Evolutionary conservation across 179 eudicot species (phyloP).

Genomic region (Vitellaria paradoxa): DNA sequence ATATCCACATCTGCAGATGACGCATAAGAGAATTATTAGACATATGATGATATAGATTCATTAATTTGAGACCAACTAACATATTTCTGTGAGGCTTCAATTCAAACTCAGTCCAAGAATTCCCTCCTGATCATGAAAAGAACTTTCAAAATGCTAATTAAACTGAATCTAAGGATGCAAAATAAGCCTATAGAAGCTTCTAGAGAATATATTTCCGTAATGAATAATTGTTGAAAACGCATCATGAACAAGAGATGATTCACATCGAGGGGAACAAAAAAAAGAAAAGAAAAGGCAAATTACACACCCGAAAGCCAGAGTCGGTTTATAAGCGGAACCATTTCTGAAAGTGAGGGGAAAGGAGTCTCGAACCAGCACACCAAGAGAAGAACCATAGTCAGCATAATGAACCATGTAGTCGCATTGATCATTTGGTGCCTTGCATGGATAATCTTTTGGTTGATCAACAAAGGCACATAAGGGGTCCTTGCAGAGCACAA

Average conservation of each 20-base stretch:
- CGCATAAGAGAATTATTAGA: neutral
- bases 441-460: conserved; percentile 40
- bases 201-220: neutral
- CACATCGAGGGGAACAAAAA: too few relatives aligned
- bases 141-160: neutral
- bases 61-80: neutral
- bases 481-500: conserved; percentile 50
- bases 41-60: neutral
- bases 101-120: neutral
- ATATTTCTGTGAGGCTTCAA: neutral
- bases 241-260: too few relatives aligned
- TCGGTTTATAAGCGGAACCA: conserved; percentile 37
- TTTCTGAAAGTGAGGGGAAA: conserved; percentile 47
- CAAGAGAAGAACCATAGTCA: conserved; percentile 78
- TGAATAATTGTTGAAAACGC: neutral
- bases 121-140: neutral
- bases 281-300: neutral
- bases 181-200: neutral
- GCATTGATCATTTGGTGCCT: conserved; percentile 60
- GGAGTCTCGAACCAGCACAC: conserved; percentile 67
- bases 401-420: conserved; percentile 83
- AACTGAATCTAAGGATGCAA: neutral
- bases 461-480: conserved; percentile 52
- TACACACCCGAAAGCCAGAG: conserved; percentile 70
- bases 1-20: conserved; percentile 69